These are phyloP conservation scores for Scalesia atractyloides DNA, from an alignment of 129 eudicot genomes.

Conservation along the genomic window DNA sequence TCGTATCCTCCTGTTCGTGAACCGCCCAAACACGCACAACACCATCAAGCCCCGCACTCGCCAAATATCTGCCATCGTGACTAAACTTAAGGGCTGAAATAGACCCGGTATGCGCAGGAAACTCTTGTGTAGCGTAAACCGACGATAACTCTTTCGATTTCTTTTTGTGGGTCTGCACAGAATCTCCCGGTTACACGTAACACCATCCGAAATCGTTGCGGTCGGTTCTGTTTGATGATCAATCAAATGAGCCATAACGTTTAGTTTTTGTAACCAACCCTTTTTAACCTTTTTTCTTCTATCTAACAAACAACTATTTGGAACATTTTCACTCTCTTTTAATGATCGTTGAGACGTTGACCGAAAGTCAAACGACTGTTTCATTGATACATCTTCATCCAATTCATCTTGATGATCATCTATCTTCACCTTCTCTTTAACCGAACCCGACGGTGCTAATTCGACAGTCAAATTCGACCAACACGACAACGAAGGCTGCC, in stretches of 20 bases:
- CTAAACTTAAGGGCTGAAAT: conserved; percentile 78
- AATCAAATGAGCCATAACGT: conserved; percentile 39
- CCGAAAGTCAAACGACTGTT: conserved; percentile 45
- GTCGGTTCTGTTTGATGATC: conserved; percentile 29
- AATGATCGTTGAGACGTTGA: conserved; percentile 43
- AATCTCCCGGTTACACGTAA: conserved; percentile 30
- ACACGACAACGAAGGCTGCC: conserved; percentile 41
- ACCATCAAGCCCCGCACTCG: conserved; percentile 84
- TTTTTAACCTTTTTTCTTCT: conserved; percentile 48
- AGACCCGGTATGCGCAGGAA: conserved; percentile 76
- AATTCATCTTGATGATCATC: conserved; percentile 31
- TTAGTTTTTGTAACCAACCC: conserved; percentile 61
- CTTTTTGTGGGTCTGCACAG: conserved; percentile 52
- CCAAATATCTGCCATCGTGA: conserved; percentile 74
- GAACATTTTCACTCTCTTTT: conserved; percentile 31
- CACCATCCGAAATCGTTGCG: not conserved
- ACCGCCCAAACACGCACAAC: conserved; percentile 80
- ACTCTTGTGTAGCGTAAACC: conserved; percentile 62
- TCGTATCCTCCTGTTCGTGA: conserved; percentile 47
- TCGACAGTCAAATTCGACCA: conserved; percentile 31
- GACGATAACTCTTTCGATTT: conserved; percentile 68
- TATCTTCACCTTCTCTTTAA: conserved; percentile 29
- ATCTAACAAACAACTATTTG: conserved; percentile 14
- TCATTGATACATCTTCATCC: conserved; percentile 35
- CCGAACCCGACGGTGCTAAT: conserved; percentile 24